A percentile compares a stretch with the other conserved stretches of the same genome.
These are phyloP conservation scores for Globisporangium orthogonon DNA, from an alignment of 352 stramenopile genomes.

Conservation along the genomic window DNA sequence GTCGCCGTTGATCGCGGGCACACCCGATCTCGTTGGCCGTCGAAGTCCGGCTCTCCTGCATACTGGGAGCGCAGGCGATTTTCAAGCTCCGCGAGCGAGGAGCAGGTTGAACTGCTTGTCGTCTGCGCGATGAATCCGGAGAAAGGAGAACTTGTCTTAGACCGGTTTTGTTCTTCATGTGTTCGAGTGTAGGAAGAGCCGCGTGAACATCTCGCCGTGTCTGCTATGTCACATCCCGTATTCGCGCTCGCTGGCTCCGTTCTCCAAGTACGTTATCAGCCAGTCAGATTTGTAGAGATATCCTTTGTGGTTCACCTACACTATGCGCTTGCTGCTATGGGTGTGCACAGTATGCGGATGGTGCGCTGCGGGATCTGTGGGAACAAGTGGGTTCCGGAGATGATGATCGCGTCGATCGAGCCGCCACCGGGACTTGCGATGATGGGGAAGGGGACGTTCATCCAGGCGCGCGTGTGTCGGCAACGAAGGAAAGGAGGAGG, in stretches of 20 bases:
- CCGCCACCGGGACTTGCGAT: constrained; percentile 75
- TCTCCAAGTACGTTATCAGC: constrained; percentile 80
- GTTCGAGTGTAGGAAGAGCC: constrained; percentile 25
- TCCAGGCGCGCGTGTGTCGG: constrained; percentile 94
- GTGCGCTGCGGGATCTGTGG: constrained; percentile 94
- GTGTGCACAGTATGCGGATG: constrained; percentile 88
- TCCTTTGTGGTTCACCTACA: constrained; percentile 1
- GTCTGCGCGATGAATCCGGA: neutral
- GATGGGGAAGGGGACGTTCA: constrained; percentile 90
- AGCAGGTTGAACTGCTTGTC: neutral
- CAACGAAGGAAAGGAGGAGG: constrained; percentile 87
- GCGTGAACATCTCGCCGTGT: constrained; percentile 72
- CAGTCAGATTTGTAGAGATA: neutral
- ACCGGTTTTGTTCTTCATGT: neutral
- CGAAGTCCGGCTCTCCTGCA: constrained; percentile 45
- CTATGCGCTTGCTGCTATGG: neutral
- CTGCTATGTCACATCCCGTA: constrained; percentile 97
- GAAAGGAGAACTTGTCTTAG: neutral
- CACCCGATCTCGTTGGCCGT: constrained; percentile 29
- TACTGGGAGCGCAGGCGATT: constrained; percentile 12
- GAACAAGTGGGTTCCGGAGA: constrained; percentile 97
- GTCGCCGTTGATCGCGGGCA: constrained; percentile 27
- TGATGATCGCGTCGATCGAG: constrained; percentile 89
- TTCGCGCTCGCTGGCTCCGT: constrained; percentile 92
- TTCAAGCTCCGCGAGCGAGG: neutral